These are phyloP conservation scores for Hypoxylon sp. DNA, from an alignment of 2,329 filamentous ascomycete species.

Conservation along the genomic window DNA sequence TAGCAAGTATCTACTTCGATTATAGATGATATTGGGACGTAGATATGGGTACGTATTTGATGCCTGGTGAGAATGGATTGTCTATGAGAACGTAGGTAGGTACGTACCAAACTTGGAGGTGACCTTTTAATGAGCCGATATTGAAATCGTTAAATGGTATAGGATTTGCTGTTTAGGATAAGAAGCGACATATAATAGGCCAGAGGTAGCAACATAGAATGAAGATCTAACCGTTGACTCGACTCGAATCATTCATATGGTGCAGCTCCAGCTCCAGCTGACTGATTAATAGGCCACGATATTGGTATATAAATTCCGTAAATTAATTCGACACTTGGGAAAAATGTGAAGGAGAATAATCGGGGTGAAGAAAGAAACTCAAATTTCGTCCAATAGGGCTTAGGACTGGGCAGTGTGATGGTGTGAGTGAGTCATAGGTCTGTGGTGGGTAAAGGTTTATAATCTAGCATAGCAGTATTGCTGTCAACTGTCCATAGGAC, in stretches of 20 bases:
- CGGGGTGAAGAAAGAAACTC: neutral
- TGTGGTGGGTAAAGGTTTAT: constrained; percentile 17
- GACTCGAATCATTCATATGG: no score
- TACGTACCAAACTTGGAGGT: no score
- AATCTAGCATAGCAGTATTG: neutral
- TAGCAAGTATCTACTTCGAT: no score
- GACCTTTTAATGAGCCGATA: no score
- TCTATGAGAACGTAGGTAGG: neutral
- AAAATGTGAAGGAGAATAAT: neutral
- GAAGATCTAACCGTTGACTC: no score
- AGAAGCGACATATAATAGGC: no score
- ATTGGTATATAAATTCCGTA: neutral
- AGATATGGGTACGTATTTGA: no score
- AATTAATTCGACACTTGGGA: neutral
- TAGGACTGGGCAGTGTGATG: neutral
- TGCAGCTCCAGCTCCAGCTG: neutral
- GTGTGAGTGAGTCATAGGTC: constrained; percentile 5
- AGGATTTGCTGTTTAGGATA: no score
- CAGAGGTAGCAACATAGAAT: no score
- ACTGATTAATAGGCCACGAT: neutral
- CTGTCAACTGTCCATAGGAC: neutral
- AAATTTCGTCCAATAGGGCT: constrained; percentile 12
- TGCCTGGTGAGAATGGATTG: neutral
- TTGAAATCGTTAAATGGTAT: no score
- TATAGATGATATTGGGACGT: no score